phyloP scores from a whole-genome alignment of 2,329 filamentous ascomycete species.

The Hymenotorrendiella dingleyae region DNA sequence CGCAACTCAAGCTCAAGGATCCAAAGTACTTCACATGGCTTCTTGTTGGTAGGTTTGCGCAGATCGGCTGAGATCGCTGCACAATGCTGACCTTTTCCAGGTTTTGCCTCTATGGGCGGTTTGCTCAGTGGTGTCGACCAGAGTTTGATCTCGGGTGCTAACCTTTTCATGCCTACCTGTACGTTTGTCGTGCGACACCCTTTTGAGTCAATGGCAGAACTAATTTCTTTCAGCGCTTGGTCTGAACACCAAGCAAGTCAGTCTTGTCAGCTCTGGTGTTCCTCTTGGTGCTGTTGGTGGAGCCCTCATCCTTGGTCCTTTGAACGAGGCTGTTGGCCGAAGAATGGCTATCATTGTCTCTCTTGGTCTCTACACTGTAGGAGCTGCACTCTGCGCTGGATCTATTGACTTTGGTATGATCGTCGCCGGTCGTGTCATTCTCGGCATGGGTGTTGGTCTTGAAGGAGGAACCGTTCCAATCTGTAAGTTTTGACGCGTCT shows the following conservation, averaged over 20 bases:
- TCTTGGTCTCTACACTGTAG: slow-evolving; percentile 63
- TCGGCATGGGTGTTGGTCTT: slow-evolving; percentile 65
- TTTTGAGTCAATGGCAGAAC: background rate
- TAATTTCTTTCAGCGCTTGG: slow-evolving; percentile 38
- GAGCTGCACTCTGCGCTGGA: slow-evolving; percentile 62
- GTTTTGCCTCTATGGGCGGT: slow-evolving; percentile 70
- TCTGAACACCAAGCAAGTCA: slow-evolving; percentile 51
- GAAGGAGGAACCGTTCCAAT: slow-evolving; percentile 71
- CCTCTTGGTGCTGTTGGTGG: slow-evolving; percentile 66
- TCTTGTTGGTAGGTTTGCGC: slow-evolving; percentile 17
- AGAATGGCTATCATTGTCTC: slow-evolving; percentile 65
- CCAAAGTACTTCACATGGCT: slow-evolving; percentile 55
- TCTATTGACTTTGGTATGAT: slow-evolving; percentile 67
- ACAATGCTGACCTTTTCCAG: slow-evolving; percentile 23
- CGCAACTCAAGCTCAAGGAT: slow-evolving; percentile 54
- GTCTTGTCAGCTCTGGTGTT: slow-evolving; percentile 64
- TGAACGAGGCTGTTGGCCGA: slow-evolving; percentile 62
- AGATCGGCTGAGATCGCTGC: too few species aligned
- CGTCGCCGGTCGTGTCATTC: slow-evolving; percentile 59
- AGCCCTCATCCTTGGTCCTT: slow-evolving; percentile 59
- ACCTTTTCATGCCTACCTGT: slow-evolving; percentile 53
- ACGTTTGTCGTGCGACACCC: slow-evolving; percentile 1
- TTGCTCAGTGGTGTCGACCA: slow-evolving; percentile 68
- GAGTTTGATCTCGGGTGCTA: slow-evolving; percentile 65
- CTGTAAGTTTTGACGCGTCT: slow-evolving; percentile 31